phyloP scores from a whole-genome alignment of 768 basidiomycete genomes.

The Hortiboletus campestris region DNA sequence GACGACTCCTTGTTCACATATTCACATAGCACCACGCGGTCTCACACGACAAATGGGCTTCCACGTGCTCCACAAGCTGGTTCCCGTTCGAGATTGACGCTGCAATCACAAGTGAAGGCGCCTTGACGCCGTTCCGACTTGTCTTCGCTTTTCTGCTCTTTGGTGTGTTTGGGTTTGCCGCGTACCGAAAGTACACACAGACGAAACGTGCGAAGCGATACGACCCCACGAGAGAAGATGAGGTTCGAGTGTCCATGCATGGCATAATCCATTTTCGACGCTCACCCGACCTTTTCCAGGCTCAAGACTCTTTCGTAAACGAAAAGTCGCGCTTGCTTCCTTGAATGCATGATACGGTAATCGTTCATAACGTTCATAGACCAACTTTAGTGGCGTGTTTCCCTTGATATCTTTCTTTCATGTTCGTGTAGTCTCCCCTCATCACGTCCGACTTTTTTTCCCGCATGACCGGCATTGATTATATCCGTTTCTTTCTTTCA shows the following conservation, averaged over 20 bases:
- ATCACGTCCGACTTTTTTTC: too few relatives aligned
- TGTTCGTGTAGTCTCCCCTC: too few relatives aligned
- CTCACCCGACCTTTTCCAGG: not conserved
- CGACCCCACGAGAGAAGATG: not conserved
- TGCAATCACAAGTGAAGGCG: not conserved
- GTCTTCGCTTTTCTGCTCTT: slow-evolving; percentile 11
- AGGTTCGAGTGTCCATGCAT: slow-evolving; percentile 5
- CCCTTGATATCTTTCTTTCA: not conserved
- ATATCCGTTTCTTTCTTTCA: not conserved
- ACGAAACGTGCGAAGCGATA: slow-evolving; percentile 10
- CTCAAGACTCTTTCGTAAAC: slow-evolving; percentile 4
- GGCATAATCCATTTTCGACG: too few relatives aligned
- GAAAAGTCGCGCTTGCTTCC: slow-evolving; percentile 28
- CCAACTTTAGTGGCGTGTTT: not conserved
- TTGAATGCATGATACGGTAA: slow-evolving; percentile 6
- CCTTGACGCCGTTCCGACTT: not conserved
- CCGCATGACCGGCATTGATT: slow-evolving; percentile 10
- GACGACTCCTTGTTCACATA: not conserved
- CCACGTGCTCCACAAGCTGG: slow-evolving; percentile 36
- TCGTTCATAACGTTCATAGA: not conserved
- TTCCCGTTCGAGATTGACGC: slow-evolving; percentile 18
- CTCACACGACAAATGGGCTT: slow-evolving; percentile 39
- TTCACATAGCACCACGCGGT: slow-evolving; percentile 36
- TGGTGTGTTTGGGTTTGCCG: slow-evolving; percentile 7
- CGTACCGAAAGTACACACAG: slow-evolving; percentile 12